phyloP scores from a whole-genome alignment of 345 rosid species.

The Salix koriyanagi region DNA sequence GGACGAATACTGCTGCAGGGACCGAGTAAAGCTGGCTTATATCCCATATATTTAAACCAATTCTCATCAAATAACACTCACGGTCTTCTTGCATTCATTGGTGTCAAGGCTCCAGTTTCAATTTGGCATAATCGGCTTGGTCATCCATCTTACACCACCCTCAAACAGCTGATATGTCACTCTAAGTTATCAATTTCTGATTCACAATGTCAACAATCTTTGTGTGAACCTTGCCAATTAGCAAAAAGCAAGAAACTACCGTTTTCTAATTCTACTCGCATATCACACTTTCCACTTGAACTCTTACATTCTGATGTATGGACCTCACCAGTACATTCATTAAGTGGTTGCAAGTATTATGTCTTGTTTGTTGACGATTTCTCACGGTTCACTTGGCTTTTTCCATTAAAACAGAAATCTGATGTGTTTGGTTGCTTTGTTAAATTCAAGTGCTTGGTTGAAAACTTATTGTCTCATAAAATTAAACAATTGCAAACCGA shows the following conservation, averaged over 20 bases:
- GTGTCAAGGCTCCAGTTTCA: not conserved
- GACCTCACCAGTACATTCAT: not conserved
- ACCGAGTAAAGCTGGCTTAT: not conserved
- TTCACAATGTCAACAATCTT: not conserved
- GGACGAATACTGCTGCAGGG: not conserved
- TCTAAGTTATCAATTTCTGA: too few species aligned
- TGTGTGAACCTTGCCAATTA: not conserved
- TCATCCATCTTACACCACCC: too few species aligned
- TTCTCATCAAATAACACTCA: too few species aligned
- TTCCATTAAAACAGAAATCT: not conserved
- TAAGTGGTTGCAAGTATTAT: not conserved
- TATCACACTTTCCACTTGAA: not conserved
- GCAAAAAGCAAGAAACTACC: not conserved
- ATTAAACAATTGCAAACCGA: not conserved
- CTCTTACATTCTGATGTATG: not conserved
- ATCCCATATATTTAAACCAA: not conserved
- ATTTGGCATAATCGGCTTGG: not conserved
- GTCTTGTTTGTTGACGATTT: not conserved
- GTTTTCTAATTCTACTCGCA: rapidly evolving
- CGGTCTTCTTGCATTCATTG: too few species aligned
- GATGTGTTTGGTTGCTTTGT: not conserved
- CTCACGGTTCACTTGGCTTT: not conserved
- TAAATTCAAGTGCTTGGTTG: not conserved
- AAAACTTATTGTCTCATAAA: not conserved
- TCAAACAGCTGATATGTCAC: too few species aligned